Base-by-base conservation (phyloP, 768 basidiomycete species). In the Rhodotorula diobovata region DNA sequence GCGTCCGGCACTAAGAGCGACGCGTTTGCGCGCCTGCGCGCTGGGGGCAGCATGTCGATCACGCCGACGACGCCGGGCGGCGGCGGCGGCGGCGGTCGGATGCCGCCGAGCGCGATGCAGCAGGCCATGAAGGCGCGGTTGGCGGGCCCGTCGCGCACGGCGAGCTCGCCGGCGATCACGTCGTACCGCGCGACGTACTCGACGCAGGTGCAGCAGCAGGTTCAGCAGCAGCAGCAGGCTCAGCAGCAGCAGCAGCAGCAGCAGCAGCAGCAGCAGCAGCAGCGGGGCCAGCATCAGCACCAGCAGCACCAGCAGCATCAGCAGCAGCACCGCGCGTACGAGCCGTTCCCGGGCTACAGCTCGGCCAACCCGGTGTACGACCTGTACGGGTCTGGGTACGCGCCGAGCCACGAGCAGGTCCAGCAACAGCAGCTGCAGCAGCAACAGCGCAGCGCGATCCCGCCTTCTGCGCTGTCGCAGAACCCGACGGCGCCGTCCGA, bases 331-430 rank as follows among this genome's bases (percentile, higher is more conserved):
- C 34, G 55, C 30, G 0, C 43, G 2, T 4, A 32, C 23, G 18
- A 63, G 34, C 39, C 68, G 10, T 70, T 61, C 59, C 68, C 68
- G 23, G 28, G 50, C 6, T 70, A 65, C 63, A 21, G 28, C 53
- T 41, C 35, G 45, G 39, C 43, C 41, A 70, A 55, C 39, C 76
- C 77, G 20, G 60, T 76, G 16, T 76, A 76, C 68, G 72, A 71
- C 61, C 45, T 70, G 57, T 77, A 77, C 64, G 77, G 75, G 23
- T 74, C 74, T 10, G 60, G 68, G 28, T 72, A 69, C 51, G 30
- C 56, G 15, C 35, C 11, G 18, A 57, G 56, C 37, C n/a, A n/a
- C 45, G 45, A 6, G 15, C 48, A 25, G n/a, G 30, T 28, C 7
- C 30, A 21, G 15, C n/a, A 30, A 15, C 28, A 30, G 41, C 62